phyloP scores from a whole-genome alignment of 1,284 basidiomycete species.

The Vanrija humicola region DNA sequence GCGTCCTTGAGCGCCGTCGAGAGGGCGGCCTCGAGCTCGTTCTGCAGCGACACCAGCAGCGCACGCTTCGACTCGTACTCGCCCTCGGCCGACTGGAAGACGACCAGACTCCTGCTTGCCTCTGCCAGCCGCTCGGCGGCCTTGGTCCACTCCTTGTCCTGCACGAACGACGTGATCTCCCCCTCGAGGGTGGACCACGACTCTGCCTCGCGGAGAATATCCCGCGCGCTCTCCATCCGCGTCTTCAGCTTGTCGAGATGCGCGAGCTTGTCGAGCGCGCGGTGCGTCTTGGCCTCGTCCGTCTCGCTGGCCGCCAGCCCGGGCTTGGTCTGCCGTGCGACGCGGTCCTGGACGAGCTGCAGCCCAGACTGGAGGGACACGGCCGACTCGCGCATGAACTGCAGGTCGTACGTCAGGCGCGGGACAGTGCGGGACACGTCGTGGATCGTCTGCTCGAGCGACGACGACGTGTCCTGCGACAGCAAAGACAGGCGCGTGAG shows the following conservation, averaged over 20 bases:
- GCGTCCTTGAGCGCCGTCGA: constrained; percentile 79
- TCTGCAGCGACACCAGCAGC: constrained; percentile 83
- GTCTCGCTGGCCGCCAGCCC: constrained; percentile 1
- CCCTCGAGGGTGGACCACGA: constrained; percentile 89
- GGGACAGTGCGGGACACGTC: constrained; percentile 84
- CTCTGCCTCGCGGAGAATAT: constrained; percentile 83
- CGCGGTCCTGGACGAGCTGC: constrained; percentile 55
- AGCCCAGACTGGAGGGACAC: constrained; percentile 65
- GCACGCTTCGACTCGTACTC: constrained; percentile 80
- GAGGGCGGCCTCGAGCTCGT: constrained; percentile 84
- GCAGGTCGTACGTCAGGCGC: constrained; percentile 83
- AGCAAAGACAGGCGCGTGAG: constrained; percentile 72
- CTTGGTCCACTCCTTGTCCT: constrained; percentile 63
- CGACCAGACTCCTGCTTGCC: constrained; percentile 76
- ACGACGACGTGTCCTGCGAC: constrained; percentile 75
- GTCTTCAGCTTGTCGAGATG: constrained; percentile 75
- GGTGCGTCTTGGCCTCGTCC: constrained; percentile 31
- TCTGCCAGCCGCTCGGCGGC: constrained; percentile 84
- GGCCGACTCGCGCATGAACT: constrained; percentile 89
- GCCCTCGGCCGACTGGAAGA: constrained; percentile 76
- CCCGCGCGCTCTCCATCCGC: constrained; percentile 78
- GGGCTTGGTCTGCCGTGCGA: constrained; percentile 39
- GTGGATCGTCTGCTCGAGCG: constrained; percentile 80
- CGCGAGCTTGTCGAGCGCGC: constrained; percentile 63
- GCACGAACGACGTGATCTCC: constrained; percentile 76